Base-by-base conservation (phyloP, 768 basidiomycete species). In the Lactarius pseudohatsudake region DNA sequence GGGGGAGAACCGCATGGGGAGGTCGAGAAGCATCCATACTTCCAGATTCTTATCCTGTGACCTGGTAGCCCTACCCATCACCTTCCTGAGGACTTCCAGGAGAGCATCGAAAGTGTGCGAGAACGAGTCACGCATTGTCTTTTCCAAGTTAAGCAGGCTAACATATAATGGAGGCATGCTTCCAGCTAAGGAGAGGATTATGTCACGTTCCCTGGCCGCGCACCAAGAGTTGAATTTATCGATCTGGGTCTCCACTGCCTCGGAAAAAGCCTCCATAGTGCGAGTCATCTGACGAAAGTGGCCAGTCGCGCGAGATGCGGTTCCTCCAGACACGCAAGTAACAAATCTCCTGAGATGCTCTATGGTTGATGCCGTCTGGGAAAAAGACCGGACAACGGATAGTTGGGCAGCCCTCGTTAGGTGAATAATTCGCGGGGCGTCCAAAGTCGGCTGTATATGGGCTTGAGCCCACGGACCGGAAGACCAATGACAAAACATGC, bases 241-340 rank as follows among this genome's bases (percentile, higher is more conserved):
- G 4, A 92, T 76, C 63, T 90, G 85, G 26, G 77, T 70, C 66
- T 86, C 85, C 56, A 93, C 77, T 0, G 90, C 91, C 63, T 92
- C 90, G 1, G 89, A 85, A 73, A 92, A 92, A 0, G 92, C 92
- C 74, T 94, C 90, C n/a, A 91, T 76, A 0, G 90, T 92, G 38
- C 82, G 83, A 11, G 86, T 85, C 11, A 70, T 71, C 65, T 72
- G 67, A 62, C 43, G 56, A 57, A 57, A 57, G 41, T 67, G 62
- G 59, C 65, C 40, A 40, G 60, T 18, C 66, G 57, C 57, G 62
- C 41, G 67, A 59, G 55, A 69, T 40, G 59, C 54, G 18, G 68
- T 77, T 75, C 15, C 79, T 73, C 59, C 86, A 81, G 54, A 55
- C 20, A 88, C 76, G 30, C 80, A 76, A 6, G 77, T 72, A n/a